Percentiles rank a stretch among this genome's conserved stretches.
phyloP scores from a whole-genome alignment of 2,329 filamentous ascomycete genomes.

The Zasmidium angulare region DNA sequence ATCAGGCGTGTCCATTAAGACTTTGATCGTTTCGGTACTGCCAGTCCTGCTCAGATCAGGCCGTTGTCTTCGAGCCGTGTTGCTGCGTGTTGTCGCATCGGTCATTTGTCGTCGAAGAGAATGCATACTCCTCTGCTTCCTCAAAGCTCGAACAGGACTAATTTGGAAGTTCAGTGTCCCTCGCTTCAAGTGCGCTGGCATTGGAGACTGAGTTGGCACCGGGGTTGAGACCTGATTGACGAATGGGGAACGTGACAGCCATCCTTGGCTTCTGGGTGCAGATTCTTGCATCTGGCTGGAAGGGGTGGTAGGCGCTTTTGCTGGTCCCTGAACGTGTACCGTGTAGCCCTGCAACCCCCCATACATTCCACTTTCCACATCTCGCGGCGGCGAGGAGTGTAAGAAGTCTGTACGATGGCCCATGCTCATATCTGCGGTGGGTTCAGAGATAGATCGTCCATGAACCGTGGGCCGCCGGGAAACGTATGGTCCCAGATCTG shows the following conservation, averaged over 20 bases:
- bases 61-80: slow-evolving; percentile 5
- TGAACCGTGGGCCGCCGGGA: slow-evolving; percentile 28
- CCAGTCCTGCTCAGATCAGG: slow-evolving; percentile 29
- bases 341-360: slow-evolving; percentile 19
- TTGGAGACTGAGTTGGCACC: slow-evolving; percentile 25
- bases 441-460: slow-evolving; percentile 36
- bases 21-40: slow-evolving; percentile 47
- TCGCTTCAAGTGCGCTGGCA: slow-evolving; percentile 34
- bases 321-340: slow-evolving; percentile 22
- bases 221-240: slow-evolving; percentile 27
- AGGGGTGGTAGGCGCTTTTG: slow-evolving; percentile 21
- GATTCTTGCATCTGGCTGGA: slow-evolving; percentile 18
- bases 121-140: slow-evolving; percentile 33
- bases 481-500: slow-evolving; percentile 25
- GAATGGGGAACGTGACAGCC: slow-evolving; percentile 31
- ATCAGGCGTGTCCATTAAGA: slow-evolving; percentile 28
- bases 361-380: slow-evolving; percentile 7
- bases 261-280: slow-evolving; percentile 16
- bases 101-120: slow-evolving; percentile 33
- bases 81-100: slow-evolving; percentile 17
- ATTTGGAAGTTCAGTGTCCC: slow-evolving; percentile 34
- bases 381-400: slow-evolving; percentile 30
- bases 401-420: slow-evolving; percentile 36
- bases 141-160: slow-evolving; percentile 32
- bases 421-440: slow-evolving; percentile 25